A percentile compares a stretch with the other conserved stretches of the same genome.
Conservation (phyloP, 2,329 filamentous ascomycete genomes). For the Penicillium sp. region DNA sequence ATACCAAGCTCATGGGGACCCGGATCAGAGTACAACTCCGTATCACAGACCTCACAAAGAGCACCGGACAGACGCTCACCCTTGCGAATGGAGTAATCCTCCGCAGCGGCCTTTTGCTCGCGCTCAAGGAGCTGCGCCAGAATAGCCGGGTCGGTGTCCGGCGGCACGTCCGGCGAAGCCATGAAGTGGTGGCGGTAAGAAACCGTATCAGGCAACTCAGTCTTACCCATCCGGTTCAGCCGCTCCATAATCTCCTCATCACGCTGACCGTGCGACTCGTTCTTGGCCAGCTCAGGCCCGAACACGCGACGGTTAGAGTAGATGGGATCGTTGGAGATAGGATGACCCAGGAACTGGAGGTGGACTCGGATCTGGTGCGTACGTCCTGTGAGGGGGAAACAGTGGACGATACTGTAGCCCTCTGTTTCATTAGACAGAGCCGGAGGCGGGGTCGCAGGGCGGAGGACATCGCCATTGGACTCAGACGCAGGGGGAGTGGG, state of each 20-base stretch:
- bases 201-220: conserved; percentile 84
- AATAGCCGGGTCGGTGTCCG: conserved; percentile 36
- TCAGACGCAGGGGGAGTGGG: not conserved
- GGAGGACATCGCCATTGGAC: conserved; percentile 8
- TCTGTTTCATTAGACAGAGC: conserved; percentile 49
- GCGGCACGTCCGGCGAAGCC: conserved; percentile 37
- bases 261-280: conserved; percentile 66
- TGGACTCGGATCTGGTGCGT: conserved; percentile 96
- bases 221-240: conserved; percentile 87
- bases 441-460: conserved; percentile 34
- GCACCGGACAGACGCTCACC: conserved; percentile 92
- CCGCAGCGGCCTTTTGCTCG: conserved; percentile 77
- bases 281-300: conserved; percentile 72
- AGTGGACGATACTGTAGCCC: conserved; percentile 93
- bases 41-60: conserved; percentile 76
- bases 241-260: conserved; percentile 89
- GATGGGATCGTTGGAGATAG: conserved; percentile 96
- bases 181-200: conserved; percentile 68
- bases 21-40: conserved; percentile 89
- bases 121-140: conserved; percentile 44
- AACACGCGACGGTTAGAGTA: conserved; percentile 95
- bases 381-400: conserved; percentile 86
- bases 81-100: conserved; percentile 83
- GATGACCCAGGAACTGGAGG: conserved; percentile 89
- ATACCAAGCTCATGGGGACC: conserved; percentile 86